Evolutionary conservation across 2,329 filamentous ascomycete genomes (phyloP), one percentile per base, ranked within the genome.

Genomic region (Curvularia sp.): DNA sequence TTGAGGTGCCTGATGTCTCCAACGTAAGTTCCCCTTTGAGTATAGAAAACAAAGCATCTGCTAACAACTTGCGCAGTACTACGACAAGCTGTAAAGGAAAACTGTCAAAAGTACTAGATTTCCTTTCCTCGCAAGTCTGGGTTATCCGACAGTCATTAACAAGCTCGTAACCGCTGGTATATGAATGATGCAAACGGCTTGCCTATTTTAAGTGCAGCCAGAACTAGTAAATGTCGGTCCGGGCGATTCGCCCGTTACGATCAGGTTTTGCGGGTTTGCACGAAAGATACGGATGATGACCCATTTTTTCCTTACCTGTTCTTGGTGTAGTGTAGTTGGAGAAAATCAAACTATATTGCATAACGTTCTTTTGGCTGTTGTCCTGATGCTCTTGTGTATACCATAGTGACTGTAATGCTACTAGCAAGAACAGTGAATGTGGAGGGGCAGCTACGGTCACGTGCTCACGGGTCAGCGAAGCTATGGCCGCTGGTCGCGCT

Each of bases 41-140:
- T 19, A 1, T 6, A 38, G n/a, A n/a, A 42, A 5, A 5, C 2
- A 27, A 32, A 2, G 38, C 27, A 36, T 28, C 49, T 83, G 78
- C 86, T 81, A 66, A 77, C 66, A 47, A 7, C 49, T 28, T 68
- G 69, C 74, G 73, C 77, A 96, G 91, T 97, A 96, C 90, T 97
- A 97, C 84, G 93, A 97, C 89, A 97, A 97, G 90, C 89, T 97
- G 85, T 97, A 97, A 81, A 82, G 74, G 77, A 70, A 76, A 79
- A 74, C 73, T 78, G 67, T 71, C 72, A 72, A 72, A 73, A 75
- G 64, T 73, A 67, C 74, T 81, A 80, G 77, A 79, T 76, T 78
- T 79, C 71, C 71, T 78, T 77, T 70, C 58, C 53, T 70, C 66
- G 64, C 70, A 65, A 70, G 61, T 64, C 71, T 64, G 70, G 70